A percentile compares a stretch with the other conserved stretches of the same genome.
Conservation (phyloP, 805 yeast species). For the Yamadazyma philogaea region DNA sequence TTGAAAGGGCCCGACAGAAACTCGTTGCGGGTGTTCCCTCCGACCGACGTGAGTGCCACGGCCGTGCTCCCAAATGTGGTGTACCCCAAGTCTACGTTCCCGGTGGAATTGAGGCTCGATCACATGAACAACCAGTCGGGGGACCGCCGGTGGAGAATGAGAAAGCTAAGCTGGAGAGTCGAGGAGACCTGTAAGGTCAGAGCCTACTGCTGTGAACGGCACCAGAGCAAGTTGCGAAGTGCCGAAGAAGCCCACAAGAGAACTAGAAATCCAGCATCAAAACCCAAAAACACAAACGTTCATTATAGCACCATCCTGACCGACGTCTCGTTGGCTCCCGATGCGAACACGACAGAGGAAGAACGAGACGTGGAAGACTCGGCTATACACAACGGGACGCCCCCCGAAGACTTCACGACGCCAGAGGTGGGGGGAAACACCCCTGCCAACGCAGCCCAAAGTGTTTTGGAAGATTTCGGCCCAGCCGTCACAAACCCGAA, state of each 20-base stretch:
- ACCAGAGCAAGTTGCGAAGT: conserved; percentile 47
- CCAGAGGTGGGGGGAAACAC: conserved; percentile 18
- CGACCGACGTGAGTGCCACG: conserved; percentile 84
- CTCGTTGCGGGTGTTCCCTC: conserved; percentile 90
- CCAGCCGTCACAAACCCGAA: too few species aligned
- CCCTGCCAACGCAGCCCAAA: conserved; percentile 23
- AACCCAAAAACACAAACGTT: conserved; percentile 12
- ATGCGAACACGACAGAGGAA: conserved; percentile 2
- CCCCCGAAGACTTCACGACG: conserved; percentile 16
- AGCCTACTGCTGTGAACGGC: conserved; percentile 56
- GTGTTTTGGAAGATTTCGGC: conserved; percentile 27
- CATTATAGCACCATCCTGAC: conserved; percentile 33
- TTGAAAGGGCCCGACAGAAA: conserved; percentile 80
- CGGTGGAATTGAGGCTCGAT: conserved; percentile 78
- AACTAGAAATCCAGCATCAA: conserved; percentile 4
- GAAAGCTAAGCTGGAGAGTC: conserved; percentile 82
- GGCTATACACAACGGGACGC: conserved; percentile 13
- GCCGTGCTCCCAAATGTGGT: conserved; percentile 86
- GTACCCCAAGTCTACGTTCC: conserved; percentile 82
- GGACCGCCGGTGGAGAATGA: conserved; percentile 84
- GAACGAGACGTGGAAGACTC: conserved; percentile 4
- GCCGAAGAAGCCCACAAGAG: conserved; percentile 38
- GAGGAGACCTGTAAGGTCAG: conserved; percentile 75
- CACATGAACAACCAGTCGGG: conserved; percentile 53
- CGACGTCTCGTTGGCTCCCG: conserved; percentile 16